Evolutionary conservation across 495 filamentous ascomycete species (phyloP).

Genomic region (Xylaria bambusicola): DNA sequence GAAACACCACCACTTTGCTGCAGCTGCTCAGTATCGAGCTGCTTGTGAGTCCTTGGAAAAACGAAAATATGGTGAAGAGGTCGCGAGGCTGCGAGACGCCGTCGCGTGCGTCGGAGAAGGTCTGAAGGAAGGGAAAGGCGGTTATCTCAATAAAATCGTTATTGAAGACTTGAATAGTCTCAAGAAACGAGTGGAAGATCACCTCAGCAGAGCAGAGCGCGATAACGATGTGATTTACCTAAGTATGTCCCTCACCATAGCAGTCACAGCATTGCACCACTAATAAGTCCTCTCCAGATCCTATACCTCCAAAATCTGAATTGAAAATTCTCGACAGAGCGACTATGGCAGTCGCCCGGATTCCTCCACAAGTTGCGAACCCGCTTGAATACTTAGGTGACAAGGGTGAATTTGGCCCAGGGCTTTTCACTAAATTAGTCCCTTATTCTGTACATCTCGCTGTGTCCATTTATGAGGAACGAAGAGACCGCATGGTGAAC

Average conservation of each 20-base stretch:
- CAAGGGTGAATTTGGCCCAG: constrained; percentile 74
- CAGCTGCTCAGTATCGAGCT: constrained; percentile 92
- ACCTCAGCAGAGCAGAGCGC: constrained; percentile 89
- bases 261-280: neutral
- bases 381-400: constrained; percentile 79
- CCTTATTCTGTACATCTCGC: constrained; percentile 95
- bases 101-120: constrained; percentile 83
- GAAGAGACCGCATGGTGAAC: constrained; percentile 85
- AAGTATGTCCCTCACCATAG: constrained; percentile 35
- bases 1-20: constrained; percentile 97
- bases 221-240: constrained; percentile 97
- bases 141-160: constrained; percentile 82
- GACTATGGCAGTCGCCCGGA: constrained; percentile 78
- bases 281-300: constrained; percentile 43
- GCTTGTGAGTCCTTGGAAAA: constrained; percentile 92
- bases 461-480: constrained; percentile 91
- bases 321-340: constrained; percentile 83
- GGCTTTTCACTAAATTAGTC: constrained; percentile 87
- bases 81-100: constrained; percentile 80
- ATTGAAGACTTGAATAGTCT: constrained; percentile 80
- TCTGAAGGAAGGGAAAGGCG: constrained; percentile 71
- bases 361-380: constrained; percentile 81
- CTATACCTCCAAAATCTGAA: constrained; percentile 86
- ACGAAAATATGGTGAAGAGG: constrained; percentile 93
- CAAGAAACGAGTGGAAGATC: constrained; percentile 79